Percentiles rank a stretch among this genome's conserved stretches.
These are phyloP conservation scores for Beauveria sp. DNA, from an alignment of 2,329 filamentous ascomycete species.

Conservation along the genomic window DNA sequence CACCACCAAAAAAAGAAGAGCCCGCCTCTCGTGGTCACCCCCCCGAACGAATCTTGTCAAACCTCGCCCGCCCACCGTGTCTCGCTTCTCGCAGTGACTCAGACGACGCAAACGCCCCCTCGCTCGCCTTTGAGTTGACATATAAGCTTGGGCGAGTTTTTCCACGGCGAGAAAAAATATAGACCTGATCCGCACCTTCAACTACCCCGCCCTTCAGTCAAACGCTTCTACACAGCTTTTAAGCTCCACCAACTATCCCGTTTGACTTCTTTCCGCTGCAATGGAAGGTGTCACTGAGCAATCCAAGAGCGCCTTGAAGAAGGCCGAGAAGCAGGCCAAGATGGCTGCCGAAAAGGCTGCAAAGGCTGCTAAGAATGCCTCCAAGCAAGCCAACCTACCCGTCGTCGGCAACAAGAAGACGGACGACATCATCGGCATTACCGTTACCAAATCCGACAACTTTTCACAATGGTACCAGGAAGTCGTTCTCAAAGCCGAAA, in stretches of 20 bases:
- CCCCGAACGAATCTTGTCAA: slow-evolving; percentile 1
- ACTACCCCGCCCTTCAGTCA: slow-evolving; percentile 3
- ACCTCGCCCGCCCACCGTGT: slow-evolving; percentile 3
- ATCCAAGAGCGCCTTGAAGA: slow-evolving; percentile 59
- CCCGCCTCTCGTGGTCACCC: slow-evolving; percentile 5
- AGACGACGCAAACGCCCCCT: not conserved
- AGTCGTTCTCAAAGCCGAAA: slow-evolving; percentile 90
- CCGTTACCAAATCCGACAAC: slow-evolving; percentile 75
- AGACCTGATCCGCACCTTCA: not conserved
- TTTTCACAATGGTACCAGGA: slow-evolving; percentile 97
- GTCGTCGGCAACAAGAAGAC: slow-evolving; percentile 53
- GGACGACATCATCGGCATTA: slow-evolving; percentile 78
- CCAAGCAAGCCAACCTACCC: slow-evolving; percentile 30
- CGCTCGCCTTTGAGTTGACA: not conserved
- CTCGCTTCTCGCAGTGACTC: slow-evolving; percentile 8
- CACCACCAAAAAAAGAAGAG: slow-evolving; percentile 11
- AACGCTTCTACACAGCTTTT: not conserved
- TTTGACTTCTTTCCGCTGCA: slow-evolving; percentile 13
- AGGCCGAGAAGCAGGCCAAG: slow-evolving; percentile 57
- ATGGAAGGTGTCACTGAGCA: slow-evolving; percentile 29
- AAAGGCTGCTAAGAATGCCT: slow-evolving; percentile 51
- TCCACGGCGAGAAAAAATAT: not conserved
- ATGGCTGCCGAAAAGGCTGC: slow-evolving; percentile 54
- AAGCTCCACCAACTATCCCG: slow-evolving; percentile 6
- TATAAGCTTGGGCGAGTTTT: slow-evolving; percentile 1